phyloP scores from a whole-genome alignment of 768 basidiomycete genomes.

The Daedalea quercina region DNA sequence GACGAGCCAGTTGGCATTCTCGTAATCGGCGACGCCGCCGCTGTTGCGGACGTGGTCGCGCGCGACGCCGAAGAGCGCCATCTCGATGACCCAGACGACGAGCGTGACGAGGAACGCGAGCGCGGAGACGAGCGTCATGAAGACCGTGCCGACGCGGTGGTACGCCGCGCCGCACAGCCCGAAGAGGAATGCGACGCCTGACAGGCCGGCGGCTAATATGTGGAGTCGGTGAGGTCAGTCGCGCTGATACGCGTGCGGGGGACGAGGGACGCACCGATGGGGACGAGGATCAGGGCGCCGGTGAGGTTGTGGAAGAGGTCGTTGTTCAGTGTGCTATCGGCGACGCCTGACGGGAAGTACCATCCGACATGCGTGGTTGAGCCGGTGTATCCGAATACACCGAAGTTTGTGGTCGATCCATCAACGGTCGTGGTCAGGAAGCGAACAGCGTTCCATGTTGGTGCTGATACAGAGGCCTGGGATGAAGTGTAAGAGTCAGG shows the following conservation, averaged over 20 bases:
- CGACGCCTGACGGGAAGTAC: constrained; percentile 32
- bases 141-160: constrained; percentile 64
- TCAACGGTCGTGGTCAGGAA: constrained; percentile 52
- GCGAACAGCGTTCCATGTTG: constrained; percentile 66
- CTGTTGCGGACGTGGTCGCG: constrained; percentile 48
- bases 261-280: constrained; percentile 48
- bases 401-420: constrained; percentile 43
- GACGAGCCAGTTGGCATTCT: constrained; percentile 80
- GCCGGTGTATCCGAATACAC: constrained; percentile 75
- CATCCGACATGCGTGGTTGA: constrained; percentile 54
- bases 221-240: neutral
- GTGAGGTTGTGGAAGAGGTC: constrained; percentile 63
- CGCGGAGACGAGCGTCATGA: constrained; percentile 66
- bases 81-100: constrained; percentile 69
- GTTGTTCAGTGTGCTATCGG: constrained; percentile 40
- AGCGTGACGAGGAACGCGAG: constrained; percentile 64
- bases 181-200: constrained; percentile 59
- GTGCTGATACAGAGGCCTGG: constrained; percentile 65
- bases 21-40: constrained; percentile 48
- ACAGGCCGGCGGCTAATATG: constrained; percentile 54
- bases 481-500: neutral
- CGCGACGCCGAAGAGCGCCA: constrained; percentile 72
- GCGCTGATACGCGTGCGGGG: constrained; percentile 2
- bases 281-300: constrained; percentile 68
- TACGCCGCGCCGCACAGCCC: constrained; percentile 61